A percentile compares a stretch with the other conserved stretches of the same genome.
phyloP scores from a whole-genome alignment of 148 eudicot genomes.

The Chenopodium berlandieri region DNA sequence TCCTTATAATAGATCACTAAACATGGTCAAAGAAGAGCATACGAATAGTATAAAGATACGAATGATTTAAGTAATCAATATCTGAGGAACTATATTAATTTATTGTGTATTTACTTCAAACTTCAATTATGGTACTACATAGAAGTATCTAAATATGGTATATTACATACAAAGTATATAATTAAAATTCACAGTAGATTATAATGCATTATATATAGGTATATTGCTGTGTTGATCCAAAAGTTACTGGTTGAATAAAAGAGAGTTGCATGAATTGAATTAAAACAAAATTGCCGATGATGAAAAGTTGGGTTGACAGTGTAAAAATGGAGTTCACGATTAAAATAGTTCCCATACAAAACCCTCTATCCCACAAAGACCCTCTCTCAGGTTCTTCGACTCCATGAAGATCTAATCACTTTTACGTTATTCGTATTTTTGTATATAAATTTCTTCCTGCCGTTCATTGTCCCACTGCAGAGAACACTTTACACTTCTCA shows the following conservation, averaged over 20 bases:
- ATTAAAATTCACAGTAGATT: too few species aligned
- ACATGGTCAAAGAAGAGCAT: too few species aligned
- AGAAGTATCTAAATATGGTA: background rate
- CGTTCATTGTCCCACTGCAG: background rate
- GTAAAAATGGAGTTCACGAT: background rate
- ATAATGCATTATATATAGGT: background rate
- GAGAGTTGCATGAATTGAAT: background rate
- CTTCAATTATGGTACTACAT: background rate
- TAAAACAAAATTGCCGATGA: background rate
- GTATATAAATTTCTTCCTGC: background rate
- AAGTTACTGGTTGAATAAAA: background rate
- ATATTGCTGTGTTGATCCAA: background rate
- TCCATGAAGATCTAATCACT: too few species aligned
- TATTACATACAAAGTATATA: too few species aligned
- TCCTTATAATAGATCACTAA: too few species aligned
- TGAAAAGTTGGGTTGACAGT: background rate
- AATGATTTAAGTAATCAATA: too few species aligned
- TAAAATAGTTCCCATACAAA: background rate
- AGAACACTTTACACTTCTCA: background rate
- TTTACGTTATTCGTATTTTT: background rate
- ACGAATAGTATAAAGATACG: too few species aligned
- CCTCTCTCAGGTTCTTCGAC: background rate
- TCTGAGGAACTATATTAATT: too few species aligned
- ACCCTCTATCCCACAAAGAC: background rate
- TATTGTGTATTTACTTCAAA: background rate